Evolutionary conservation across 1,139 yeast species (phyloP), one percentile per base, ranked within the genome.

Genomic region (Saccharomycopsis crataegensis): DNA sequence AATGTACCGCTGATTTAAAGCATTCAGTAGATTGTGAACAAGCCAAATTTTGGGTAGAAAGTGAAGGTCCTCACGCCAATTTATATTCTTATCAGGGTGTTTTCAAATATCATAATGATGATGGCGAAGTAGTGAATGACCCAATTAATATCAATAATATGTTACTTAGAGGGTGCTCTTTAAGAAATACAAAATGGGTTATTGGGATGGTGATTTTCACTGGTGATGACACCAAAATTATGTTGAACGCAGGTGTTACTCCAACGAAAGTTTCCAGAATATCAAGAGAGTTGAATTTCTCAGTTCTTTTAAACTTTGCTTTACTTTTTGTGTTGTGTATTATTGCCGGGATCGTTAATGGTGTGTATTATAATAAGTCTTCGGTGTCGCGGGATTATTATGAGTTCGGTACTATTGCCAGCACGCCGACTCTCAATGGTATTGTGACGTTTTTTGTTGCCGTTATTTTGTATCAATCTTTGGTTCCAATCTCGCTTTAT

Each of bases 401-500:
- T 66, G 99, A 91, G 63, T 86, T 68, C 62, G 86, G 86, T 43
- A 75, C 82, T 12, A 73, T 78, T 57, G 86, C 80, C 6, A 77
- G 78, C 22, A 75, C 85, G 1, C 56, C 59, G n/a, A 86, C 93
- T 1, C 78, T 80, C 7, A 87, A 88, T 65, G 98, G 96, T 64
- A 72, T 87, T 41, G 79, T 93, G 55, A 79, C 91, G 1, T 93
- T 91, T 69, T 89, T 89, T 71, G 98, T 94, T 14, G 83, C 91
- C 2, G 77, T 93, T 62, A 93, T 93, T 65, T 77, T 93, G 57
- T 90, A 90, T 66, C 97, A 90, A 70, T 80, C 95, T 0, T 76
- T 93, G 74, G 95, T 93, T 54, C 99, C 99, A 1, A 93, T 93
- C 63, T 93, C 99, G 0, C 77, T 93, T 61, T 93, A 91, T 70